These are phyloP conservation scores for Teunomyces atbi DNA, from an alignment of 805 yeast genomes.

Conservation along the genomic window DNA sequence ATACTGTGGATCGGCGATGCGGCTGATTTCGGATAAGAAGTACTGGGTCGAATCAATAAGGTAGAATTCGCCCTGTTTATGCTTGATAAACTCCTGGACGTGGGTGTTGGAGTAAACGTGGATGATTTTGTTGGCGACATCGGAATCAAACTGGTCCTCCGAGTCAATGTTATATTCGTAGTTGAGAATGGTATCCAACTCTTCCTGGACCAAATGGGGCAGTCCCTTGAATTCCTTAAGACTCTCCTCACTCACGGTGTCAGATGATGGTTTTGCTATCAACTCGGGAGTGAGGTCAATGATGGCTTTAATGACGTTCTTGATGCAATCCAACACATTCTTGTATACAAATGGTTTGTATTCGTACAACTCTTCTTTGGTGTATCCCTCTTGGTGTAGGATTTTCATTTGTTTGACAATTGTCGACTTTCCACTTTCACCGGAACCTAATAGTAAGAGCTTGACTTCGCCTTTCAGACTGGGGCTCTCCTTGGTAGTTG, in stretches of 20 bases:
- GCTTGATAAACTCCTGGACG: constrained; percentile 55
- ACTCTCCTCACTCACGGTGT: constrained; percentile 8
- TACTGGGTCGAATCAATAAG: constrained; percentile 82
- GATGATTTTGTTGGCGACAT: constrained; percentile 47
- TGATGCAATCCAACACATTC: constrained; percentile 75
- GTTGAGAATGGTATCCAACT: constrained; percentile 43
- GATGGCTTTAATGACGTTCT: constrained; percentile 66
- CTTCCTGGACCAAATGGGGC: constrained; percentile 18
- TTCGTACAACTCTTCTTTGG: constrained; percentile 67
- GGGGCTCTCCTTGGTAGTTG: not conserved
- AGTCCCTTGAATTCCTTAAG: constrained; percentile 11
- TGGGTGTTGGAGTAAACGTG: constrained; percentile 56
- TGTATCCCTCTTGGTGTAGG: constrained; percentile 68
- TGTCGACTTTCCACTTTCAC: constrained; percentile 82
- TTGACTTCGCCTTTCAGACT: constrained; percentile 48
- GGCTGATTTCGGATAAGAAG: constrained; percentile 63
- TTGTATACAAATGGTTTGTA: constrained; percentile 77
- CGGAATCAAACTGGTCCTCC: constrained; percentile 49
- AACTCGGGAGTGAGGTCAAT: constrained; percentile 47
- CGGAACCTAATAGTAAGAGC: constrained; percentile 80
- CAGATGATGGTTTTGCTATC: constrained; percentile 16
- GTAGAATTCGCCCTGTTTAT: constrained; percentile 69
- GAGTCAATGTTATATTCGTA: constrained; percentile 55
- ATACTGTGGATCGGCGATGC: constrained; percentile 61
- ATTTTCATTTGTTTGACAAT: constrained; percentile 81